Evolutionary conservation across 2,329 filamentous ascomycete genomes (phyloP).

Genomic region (Neopestalotiopsis clavispora): DNA sequence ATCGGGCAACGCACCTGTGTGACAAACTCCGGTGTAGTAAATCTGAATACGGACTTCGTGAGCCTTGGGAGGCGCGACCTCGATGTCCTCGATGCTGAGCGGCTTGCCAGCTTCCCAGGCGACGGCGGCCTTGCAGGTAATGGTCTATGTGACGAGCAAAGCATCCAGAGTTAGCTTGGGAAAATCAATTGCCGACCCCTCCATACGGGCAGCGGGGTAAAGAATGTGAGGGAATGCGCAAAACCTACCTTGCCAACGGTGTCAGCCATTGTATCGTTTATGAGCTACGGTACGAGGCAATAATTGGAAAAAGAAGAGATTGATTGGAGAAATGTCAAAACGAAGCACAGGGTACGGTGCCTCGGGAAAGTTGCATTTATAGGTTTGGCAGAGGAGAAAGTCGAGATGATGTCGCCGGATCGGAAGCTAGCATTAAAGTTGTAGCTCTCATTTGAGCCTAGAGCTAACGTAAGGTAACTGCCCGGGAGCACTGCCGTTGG

Average conservation of each 20-base stretch:
- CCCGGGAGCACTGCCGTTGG: background rate
- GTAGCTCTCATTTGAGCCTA: slow-evolving; percentile 3
- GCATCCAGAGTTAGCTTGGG: slow-evolving; percentile 18
- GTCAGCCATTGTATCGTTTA: slow-evolving; percentile 48
- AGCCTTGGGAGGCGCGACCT: slow-evolving; percentile 86
- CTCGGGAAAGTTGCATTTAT: slow-evolving; percentile 8
- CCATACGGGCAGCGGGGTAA: slow-evolving; percentile 11
- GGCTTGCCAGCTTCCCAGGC: slow-evolving; percentile 96
- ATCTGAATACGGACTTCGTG: slow-evolving; percentile 97
- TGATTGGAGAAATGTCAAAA: slow-evolving; percentile 14
- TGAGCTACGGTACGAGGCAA: slow-evolving; percentile 3
- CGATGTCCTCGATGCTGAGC: slow-evolving; percentile 87
- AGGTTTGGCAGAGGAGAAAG: slow-evolving; percentile 8
- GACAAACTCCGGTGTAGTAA: slow-evolving; percentile 97
- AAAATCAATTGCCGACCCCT: slow-evolving; percentile 6
- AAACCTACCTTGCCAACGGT: slow-evolving; percentile 55
- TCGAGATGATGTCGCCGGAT: background rate
- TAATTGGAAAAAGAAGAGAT: background rate
- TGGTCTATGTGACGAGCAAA: slow-evolving; percentile 63
- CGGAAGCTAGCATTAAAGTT: slow-evolving; percentile 5
- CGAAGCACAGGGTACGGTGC: background rate
- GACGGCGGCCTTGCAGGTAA: slow-evolving; percentile 95
- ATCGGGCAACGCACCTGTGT: slow-evolving; percentile 73
- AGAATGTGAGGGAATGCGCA: slow-evolving; percentile 23
- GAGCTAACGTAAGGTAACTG: background rate